Conservation (phyloP, 1,284 basidiomycete genomes). For the Anthracocystis setariae region DNA sequence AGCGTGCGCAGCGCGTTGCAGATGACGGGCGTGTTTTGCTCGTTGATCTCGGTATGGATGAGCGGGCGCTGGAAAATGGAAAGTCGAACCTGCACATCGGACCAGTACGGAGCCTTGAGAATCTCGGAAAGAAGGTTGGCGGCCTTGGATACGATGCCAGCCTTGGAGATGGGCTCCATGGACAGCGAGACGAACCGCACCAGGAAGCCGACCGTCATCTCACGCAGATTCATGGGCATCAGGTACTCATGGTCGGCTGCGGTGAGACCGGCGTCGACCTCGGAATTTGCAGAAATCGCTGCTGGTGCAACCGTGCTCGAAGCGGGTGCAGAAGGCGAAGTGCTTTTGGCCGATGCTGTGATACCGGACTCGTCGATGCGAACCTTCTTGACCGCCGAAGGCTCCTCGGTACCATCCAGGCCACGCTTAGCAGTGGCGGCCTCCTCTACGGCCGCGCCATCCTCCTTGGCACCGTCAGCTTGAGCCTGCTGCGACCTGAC, state of each 20-base stretch:
- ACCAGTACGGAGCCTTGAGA: slow-evolving; percentile 84
- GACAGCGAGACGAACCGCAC: slow-evolving; percentile 83
- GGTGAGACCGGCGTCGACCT: slow-evolving; percentile 14
- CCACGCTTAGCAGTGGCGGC: slow-evolving; percentile 27
- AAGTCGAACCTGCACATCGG: slow-evolving; percentile 91
- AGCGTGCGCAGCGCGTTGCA: slow-evolving; percentile 89
- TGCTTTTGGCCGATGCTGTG: slow-evolving; percentile 53
- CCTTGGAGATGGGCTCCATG: slow-evolving; percentile 76
- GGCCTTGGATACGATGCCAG: slow-evolving; percentile 79
- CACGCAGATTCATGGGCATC: slow-evolving; percentile 61
- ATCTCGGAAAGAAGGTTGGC: slow-evolving; percentile 83
- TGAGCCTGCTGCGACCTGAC: slow-evolving; percentile 63
- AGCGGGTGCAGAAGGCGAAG: slow-evolving; percentile 53
- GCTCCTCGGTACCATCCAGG: slow-evolving; percentile 33
- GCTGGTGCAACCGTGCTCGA: not conserved
- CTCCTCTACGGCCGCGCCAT: slow-evolving; percentile 14
- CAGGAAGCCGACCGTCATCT: slow-evolving; percentile 86
- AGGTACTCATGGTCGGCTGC: slow-evolving; percentile 55
- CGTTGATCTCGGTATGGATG: slow-evolving; percentile 75
- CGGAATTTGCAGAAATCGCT: not conserved
- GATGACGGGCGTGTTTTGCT: slow-evolving; percentile 74
- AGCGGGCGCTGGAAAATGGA: slow-evolving; percentile 70
- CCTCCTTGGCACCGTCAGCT: slow-evolving; percentile 4
- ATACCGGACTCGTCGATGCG: slow-evolving; percentile 70
- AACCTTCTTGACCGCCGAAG: slow-evolving; percentile 68